Base-by-base conservation (phyloP, 2,329 filamentous ascomycete species). In the Ascochyta fabae region DNA sequence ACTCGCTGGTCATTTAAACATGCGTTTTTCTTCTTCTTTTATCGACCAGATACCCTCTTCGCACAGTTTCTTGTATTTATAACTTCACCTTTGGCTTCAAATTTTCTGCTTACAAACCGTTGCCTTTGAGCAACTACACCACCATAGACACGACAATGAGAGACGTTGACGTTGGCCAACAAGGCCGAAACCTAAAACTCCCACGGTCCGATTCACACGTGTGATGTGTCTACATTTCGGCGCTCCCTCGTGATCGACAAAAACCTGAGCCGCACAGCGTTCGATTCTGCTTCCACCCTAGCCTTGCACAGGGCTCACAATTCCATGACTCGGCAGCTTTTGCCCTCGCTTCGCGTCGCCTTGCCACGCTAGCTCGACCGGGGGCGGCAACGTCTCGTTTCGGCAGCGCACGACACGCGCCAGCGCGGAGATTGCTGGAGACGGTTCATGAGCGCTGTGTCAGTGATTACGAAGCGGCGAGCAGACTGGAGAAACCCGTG, bases 41-140 rank as follows among this genome's bases (percentile, higher is more conserved):
- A 19, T 19, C 29, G 26, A 33, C 44, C 42, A 15, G 47, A 62
- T 62, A 60, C 50, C 58, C 48, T 42, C 24, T 35, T 35, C 33
- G 33, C 33, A 19, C n/a, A 6, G 33, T 48, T 46, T 51, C 33
- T 38, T 26, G 34, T 43, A 1, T 31, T 4, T 29, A 40, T 16
- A 10, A 19, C 10, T 16, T 16, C 26, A 19, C 15, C 23, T 8
- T 35, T 46, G 29, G 46, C 26, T 13, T 31, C 7, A 22, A 13
- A 8, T 29, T 16, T 43, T 31, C 13, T 31, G 9, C 29, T 33
- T 1, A 43, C 24, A 4, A 31, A 13, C 26, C 7, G n/a, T 43
- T 31, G 24, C 40, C 13, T 31, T 8, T 3, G 2, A 3, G n/a
- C 40, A 29, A 47, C n/a, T 40, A 9, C 15, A 50, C 29, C 15